Percentiles rank a stretch among this genome's conserved stretches.
phyloP scores from a whole-genome alignment of 1,284 basidiomycete genomes.

The Mycosarcoma mackinlayi region DNA sequence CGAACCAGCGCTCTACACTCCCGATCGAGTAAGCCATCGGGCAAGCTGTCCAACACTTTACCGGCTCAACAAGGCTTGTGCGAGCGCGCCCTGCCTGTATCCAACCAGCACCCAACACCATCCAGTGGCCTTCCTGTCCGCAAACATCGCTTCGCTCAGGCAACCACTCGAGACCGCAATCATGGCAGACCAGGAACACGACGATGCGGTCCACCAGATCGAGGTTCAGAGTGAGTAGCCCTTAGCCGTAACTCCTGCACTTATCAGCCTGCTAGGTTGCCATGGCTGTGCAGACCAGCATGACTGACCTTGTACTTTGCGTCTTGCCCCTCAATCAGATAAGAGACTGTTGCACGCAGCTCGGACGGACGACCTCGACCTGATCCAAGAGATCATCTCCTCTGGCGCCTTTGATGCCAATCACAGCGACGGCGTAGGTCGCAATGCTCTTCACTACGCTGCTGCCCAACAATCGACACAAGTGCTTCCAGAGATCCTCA shows the following conservation, averaged over 20 bases:
- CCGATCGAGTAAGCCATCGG: conserved; percentile 1
- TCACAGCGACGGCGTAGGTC: conserved; percentile 59
- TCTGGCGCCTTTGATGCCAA: conserved; percentile 59
- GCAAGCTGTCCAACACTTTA: not conserved
- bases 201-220: conserved; percentile 39
- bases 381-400: conserved; percentile 54
- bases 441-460: conserved; percentile 65
- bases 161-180: not conserved
- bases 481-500: conserved; percentile 60
- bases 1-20: not conserved
- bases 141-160: no score
- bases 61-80: conserved; percentile 6
- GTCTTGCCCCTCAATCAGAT: conserved; percentile 28
- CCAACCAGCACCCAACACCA: conserved; percentile 17
- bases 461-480: conserved; percentile 48
- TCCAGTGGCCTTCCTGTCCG: conserved; percentile 9
- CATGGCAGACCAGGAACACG: conserved; percentile 41
- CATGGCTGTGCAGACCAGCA: no score
- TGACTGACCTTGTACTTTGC: not conserved
- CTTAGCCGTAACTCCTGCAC: not conserved
- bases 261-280: not conserved
- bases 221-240: conserved; percentile 43
- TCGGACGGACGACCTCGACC: conserved; percentile 57
- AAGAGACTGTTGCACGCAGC: conserved; percentile 60
- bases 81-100: not conserved